These are phyloP conservation scores for Sutorius eximius DNA, from an alignment of 1,284 basidiomycete species.

Conservation along the genomic window DNA sequence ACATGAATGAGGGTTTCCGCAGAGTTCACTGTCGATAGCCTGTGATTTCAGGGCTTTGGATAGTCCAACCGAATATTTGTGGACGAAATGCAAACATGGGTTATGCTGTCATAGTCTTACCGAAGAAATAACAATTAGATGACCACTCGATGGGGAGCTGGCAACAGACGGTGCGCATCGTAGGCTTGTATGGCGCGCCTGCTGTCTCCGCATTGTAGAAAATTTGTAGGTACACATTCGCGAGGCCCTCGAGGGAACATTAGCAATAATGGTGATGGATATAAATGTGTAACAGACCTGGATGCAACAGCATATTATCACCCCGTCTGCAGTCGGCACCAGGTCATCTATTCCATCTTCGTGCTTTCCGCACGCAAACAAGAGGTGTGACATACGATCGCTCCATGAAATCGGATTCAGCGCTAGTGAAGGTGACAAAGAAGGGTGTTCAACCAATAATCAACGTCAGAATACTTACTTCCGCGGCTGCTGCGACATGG, in stretches of 20 bases:
- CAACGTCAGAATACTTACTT: too few species aligned
- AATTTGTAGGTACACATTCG: not conserved
- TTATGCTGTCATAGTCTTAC: not conserved
- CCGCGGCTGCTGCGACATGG: too few species aligned
- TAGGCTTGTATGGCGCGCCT: not conserved
- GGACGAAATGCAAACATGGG: not conserved
- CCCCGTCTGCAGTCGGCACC: not conserved
- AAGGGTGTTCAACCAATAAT: too few species aligned
- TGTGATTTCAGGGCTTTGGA: not conserved
- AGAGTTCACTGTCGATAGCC: not conserved
- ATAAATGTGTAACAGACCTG: not conserved
- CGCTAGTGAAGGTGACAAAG: too few species aligned
- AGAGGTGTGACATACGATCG: not conserved
- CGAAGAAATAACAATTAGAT: constrained; percentile 2
- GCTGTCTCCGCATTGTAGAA: not conserved
- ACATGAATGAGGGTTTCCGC: not conserved
- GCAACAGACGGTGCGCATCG: not conserved
- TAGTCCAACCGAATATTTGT: constrained; percentile 4
- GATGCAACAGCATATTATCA: not conserved
- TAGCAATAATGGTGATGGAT: not conserved
- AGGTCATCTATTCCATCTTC: constrained; percentile 1
- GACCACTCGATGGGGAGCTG: not conserved
- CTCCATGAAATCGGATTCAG: not conserved
- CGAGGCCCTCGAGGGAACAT: not conserved
- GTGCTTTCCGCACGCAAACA: not conserved